Evolutionary conservation across 2,329 filamentous ascomycete species (phyloP).

Genomic region (Curvularia hawaiiensis): DNA sequence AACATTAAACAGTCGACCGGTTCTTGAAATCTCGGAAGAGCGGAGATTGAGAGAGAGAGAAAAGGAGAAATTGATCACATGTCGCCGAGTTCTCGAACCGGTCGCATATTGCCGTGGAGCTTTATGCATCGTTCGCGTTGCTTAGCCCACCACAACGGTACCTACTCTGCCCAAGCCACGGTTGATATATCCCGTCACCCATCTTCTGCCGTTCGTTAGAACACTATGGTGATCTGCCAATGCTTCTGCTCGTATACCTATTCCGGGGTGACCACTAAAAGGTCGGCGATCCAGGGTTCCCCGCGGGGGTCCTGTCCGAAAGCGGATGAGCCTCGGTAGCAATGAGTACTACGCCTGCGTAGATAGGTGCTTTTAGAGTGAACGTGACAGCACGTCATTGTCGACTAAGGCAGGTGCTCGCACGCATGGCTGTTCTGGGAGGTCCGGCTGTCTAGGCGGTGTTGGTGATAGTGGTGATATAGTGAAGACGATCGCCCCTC

Average conservation of each 20-base stretch:
- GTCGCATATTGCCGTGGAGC: neutral
- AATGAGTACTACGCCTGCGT: constrained; percentile 1
- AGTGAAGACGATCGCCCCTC: constrained; percentile 8
- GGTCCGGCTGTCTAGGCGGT: constrained; percentile 17
- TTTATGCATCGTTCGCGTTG: neutral
- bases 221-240: neutral
- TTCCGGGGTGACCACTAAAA: neutral
- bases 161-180: neutral
- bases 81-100: neutral
- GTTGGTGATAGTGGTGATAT: constrained; percentile 13
- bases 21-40: neutral
- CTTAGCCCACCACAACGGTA: neutral
- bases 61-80: neutral
- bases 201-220: neutral
- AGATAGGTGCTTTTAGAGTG: constrained; percentile 19
- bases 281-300: constrained; percentile 15
- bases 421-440: constrained; percentile 11
- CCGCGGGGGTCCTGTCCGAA: constrained; percentile 24
- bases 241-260: neutral
- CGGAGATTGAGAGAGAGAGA: neutral
- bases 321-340: constrained; percentile 27
- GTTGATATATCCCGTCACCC: too few species aligned
- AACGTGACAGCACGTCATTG: constrained; percentile 18
- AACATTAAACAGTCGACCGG: neutral
- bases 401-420: constrained; percentile 21